Evolutionary conservation across 257 asterid genomes (phyloP), one percentile per base, ranked within the genome.

Genomic region (Misopates orontium): DNA sequence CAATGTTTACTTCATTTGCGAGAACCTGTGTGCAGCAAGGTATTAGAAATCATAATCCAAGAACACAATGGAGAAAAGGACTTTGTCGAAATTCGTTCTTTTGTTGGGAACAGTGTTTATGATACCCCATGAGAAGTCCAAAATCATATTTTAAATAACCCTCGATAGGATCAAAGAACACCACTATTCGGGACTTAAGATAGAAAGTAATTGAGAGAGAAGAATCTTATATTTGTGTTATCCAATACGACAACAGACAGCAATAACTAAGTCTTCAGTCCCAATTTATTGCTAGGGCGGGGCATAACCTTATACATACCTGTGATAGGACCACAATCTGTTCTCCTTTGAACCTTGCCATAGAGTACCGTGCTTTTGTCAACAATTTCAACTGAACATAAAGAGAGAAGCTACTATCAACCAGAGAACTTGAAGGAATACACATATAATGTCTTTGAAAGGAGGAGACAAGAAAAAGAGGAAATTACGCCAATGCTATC

Each of bases 1-100:
- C 96, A 19, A 93, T 86, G 80, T 93, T 93, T 49, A 74, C 99
- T 78, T 93, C 99, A 67, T 90, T 86, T 65, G 99, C 95, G 56
- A 93, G 77, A 64, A 93, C 99, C 98, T 92, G 85, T 47, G 59
- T 48, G 58, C 14, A 59, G 42, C 45, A 64, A 40, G 54, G 57
- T 24, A 51, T 45, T 19, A 58, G 56, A 47, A 58, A 71, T 49
- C 45, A 66, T 19, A 21, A 54, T 57, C 57, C 41, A 45, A 45
- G 48, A 10, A 48, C 55, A 59, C 39, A 40, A 28, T 24, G 28
- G 36, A 6, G 10, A 32, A 65, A 28, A 28, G 36, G 36, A 28
- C 36, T 7, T 28, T 28, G 7, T 28, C 7, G 7, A 7, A 7
- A 58, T 12, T 24, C 20, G 32, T 64, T 36, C 4, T 19, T 56